Base-by-base conservation (phyloP, 2,329 filamentous ascomycete genomes). In the Didymella glomerata region DNA sequence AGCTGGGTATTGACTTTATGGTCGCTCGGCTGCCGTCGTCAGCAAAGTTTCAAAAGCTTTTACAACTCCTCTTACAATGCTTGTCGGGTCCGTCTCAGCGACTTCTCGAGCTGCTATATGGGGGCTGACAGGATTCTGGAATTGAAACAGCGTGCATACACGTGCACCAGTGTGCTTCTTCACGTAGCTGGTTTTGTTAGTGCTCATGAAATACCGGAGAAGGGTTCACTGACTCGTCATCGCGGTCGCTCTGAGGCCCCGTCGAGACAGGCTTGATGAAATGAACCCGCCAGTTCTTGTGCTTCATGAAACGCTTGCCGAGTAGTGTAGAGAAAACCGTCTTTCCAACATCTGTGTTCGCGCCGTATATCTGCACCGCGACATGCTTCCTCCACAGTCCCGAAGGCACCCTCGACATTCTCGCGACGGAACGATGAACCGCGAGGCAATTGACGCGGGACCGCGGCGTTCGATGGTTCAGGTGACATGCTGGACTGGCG, bases 251-350 rank as follows among this genome's bases (percentile, higher is more conserved):
- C 10, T 79, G 71, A 8, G 89, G 83, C 0, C 92, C 92, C 0
- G 92, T 95, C 2, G 91, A 94, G 2, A 96, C 88, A 0, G 92
- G 92, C 75, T 96, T 96, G 54, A 96, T 73, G 74, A 91, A 96
- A 11, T 84, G 82, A 1, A 88, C 83, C 20, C 78, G 77, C 45
- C 67, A 75, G 64, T 57, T 68, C 6, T 58, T 60, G n/a, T 48
- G 58, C 20, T 46, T 61, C 10, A 51, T 14, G 45, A 53, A 18
- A 20, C 55, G 55, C 30, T 44, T 32, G 74, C 87, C 90, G 3
- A 96, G 80, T 13, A 92, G 77, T 0, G 90, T 92, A 2, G 90
- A 89, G 57, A 93, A 84, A 30, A 96, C 86, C 0, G 92, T 96
- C 81, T 96, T 96, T 64, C 92, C 92, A 25, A 95, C 90, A 65